phyloP scores from a whole-genome alignment of 805 yeast species.

The Wickerhamomyces queroliae region DNA sequence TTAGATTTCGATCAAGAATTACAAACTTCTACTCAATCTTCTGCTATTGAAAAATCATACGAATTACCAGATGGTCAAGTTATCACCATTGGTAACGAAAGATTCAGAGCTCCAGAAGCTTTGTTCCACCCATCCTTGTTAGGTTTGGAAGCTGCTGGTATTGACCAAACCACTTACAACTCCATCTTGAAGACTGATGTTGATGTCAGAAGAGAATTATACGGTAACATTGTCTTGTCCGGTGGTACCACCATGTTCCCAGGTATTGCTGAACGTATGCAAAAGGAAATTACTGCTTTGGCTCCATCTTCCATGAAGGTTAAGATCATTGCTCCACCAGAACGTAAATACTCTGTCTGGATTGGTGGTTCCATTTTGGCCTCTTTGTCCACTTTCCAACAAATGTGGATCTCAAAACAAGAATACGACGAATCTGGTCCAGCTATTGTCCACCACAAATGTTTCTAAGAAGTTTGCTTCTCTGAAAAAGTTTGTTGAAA shows the following conservation, averaged over 20 bases:
- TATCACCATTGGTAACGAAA: slow-evolving; percentile 98
- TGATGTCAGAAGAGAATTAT: slow-evolving; percentile 97
- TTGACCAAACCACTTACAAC: slow-evolving; percentile 82
- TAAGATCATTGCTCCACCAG: slow-evolving; percentile 99
- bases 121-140: slow-evolving; percentile 96
- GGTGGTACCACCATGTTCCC: slow-evolving; percentile 99
- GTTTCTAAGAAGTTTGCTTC: slow-evolving; percentile 36
- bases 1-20: slow-evolving; percentile 98
- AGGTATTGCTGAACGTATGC: slow-evolving; percentile 99
- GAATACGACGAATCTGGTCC: slow-evolving; percentile 99
- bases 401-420: slow-evolving; percentile 99
- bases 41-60: slow-evolving; percentile 97
- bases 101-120: slow-evolving; percentile 99
- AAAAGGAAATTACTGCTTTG: slow-evolving; percentile 98
- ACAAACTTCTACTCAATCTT: slow-evolving; percentile 98
- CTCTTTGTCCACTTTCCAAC: slow-evolving; percentile 98
- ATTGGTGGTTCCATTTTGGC: slow-evolving; percentile 99
- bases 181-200: slow-evolving; percentile 96
- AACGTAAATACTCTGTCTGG: slow-evolving; percentile 99
- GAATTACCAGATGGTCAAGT: slow-evolving; percentile 99
- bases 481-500: too few relatives aligned
- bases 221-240: slow-evolving; percentile 98
- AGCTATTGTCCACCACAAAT: slow-evolving; percentile 74
- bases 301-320: slow-evolving; percentile 99
- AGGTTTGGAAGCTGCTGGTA: slow-evolving; percentile 94